Conservation (phyloP, 23 red algal genomes). For the Chondrus crispus region DNA sequence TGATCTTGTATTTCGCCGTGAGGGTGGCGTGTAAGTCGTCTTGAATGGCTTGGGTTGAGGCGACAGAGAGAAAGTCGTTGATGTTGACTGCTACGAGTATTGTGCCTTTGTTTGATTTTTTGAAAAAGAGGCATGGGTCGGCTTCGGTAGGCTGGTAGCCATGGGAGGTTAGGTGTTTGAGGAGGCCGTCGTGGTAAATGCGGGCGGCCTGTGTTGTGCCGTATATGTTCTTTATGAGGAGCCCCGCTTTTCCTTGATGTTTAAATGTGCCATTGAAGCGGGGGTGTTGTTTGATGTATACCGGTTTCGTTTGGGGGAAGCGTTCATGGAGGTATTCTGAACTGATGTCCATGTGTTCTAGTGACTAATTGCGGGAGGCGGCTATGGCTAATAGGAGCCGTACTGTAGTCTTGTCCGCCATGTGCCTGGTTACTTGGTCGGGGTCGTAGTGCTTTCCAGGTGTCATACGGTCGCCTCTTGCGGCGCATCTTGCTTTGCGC, state of each 20-base stretch:
- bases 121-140: constrained; percentile 17
- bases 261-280: background rate
- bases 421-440: background rate
- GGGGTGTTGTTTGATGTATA: background rate
- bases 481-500: background rate
- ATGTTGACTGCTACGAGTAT: background rate
- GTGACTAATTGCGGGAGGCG: background rate
- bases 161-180: background rate
- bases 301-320: background rate
- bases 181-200: background rate
- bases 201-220: background rate
- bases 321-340: constrained; percentile 24
- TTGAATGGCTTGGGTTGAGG: background rate
- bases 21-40: background rate
- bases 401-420: constrained; percentile 4
- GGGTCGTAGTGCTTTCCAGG: constrained; percentile 10
- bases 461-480: background rate
- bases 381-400: background rate
- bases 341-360: constrained; percentile 23
- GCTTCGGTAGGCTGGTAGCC: background rate
- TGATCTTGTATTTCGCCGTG: background rate
- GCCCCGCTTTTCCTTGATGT: background rate
- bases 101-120: background rate
- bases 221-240: constrained; percentile 4
- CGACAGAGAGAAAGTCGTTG: background rate